Conservation (phyloP, 495 filamentous ascomycete species). For the Podospora conica region DNA sequence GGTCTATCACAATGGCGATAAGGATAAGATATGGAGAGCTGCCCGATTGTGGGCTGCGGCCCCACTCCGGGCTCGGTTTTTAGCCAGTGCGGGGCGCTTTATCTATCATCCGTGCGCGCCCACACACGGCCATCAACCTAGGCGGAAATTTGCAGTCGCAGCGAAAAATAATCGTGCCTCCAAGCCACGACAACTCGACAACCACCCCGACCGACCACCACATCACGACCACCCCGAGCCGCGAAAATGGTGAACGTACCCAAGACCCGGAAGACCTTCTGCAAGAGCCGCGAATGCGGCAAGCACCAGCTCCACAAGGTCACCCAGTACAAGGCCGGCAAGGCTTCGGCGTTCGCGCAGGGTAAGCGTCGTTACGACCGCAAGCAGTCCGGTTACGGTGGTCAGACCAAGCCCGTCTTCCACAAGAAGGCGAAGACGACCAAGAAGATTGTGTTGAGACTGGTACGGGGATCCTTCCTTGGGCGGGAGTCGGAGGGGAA, state of each 20-base stretch:
- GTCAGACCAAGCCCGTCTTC: conserved; percentile 99
- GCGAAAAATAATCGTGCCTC: conserved; percentile 19
- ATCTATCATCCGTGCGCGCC: conserved; percentile 23
- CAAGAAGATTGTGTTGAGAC: conserved; percentile 97
- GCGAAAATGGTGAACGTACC: conserved; percentile 41
- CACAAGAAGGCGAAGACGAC: conserved; percentile 99
- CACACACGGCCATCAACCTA: conserved; percentile 23
- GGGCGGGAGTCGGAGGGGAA: conserved; percentile 4
- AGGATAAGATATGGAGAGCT: conserved; percentile 2
- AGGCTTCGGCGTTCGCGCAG: conserved; percentile 92
- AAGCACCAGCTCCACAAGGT: conserved; percentile 95
- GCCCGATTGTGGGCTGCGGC: background rate
- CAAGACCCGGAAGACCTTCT: conserved; percentile 53
- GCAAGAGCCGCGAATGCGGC: conserved; percentile 90
- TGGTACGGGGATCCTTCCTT: conserved; percentile 35
- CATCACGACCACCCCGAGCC: conserved; percentile 26
- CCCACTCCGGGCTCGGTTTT: background rate
- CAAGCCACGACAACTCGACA: conserved; percentile 23
- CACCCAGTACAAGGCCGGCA: conserved; percentile 81
- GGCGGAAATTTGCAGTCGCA: conserved; percentile 27
- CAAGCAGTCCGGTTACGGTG: conserved; percentile 99
- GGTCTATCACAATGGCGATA: background rate
- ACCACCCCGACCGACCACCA: conserved; percentile 20
- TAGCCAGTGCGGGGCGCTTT: conserved; percentile 19
- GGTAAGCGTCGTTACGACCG: conserved; percentile 99